Conservation (phyloP, 306 rosid genomes). For the Cucurbita moschata region DNA sequence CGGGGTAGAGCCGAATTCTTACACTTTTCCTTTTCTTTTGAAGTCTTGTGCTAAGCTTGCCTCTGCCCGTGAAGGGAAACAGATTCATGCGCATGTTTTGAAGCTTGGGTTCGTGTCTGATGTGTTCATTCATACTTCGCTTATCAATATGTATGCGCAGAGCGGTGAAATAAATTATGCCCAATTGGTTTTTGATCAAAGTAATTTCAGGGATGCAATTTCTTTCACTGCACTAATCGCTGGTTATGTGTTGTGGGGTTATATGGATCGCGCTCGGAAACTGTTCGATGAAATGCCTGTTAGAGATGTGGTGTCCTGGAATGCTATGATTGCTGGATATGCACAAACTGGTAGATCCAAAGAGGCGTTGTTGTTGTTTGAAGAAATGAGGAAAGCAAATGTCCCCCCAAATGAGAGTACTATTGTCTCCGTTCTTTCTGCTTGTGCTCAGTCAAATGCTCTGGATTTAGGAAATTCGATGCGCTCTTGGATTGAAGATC, state of each 20-base stretch:
- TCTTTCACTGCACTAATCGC: conserved; percentile 64
- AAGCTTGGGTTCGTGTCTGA: conserved; percentile 41
- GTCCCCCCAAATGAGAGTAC: conserved; percentile 43
- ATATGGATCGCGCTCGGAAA: conserved; percentile 36
- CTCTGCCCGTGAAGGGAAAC: conserved; percentile 43
- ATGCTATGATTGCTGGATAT: conserved; percentile 76
- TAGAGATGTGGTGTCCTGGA: conserved; percentile 72
- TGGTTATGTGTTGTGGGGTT: conserved; percentile 40
- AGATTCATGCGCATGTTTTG: conserved; percentile 44
- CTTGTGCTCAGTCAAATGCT: conserved; percentile 47
- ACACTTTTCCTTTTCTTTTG: conserved; percentile 57
- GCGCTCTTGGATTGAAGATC: conserved; percentile 39
- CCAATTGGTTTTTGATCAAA: conserved; percentile 47
- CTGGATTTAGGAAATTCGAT: conserved; percentile 50
- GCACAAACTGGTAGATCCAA: conserved; percentile 37
- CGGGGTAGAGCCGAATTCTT: conserved; percentile 45
- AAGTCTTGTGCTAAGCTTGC: conserved; percentile 41
- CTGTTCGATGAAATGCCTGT: conserved; percentile 44
- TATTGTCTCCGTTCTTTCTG: conserved; percentile 44
- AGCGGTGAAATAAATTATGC: conserved; percentile 36
- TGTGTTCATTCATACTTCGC: conserved; percentile 45
- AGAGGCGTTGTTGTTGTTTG: conserved; percentile 44
- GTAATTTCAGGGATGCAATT: conserved; percentile 38
- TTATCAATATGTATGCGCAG: conserved; percentile 47
- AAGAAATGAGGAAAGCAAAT: conserved; percentile 34